Percentiles rank a stretch among this genome's conserved stretches.
phyloP scores from a whole-genome alignment of 352 stramenopile species.

The Sclerospora graminicola region DNA sequence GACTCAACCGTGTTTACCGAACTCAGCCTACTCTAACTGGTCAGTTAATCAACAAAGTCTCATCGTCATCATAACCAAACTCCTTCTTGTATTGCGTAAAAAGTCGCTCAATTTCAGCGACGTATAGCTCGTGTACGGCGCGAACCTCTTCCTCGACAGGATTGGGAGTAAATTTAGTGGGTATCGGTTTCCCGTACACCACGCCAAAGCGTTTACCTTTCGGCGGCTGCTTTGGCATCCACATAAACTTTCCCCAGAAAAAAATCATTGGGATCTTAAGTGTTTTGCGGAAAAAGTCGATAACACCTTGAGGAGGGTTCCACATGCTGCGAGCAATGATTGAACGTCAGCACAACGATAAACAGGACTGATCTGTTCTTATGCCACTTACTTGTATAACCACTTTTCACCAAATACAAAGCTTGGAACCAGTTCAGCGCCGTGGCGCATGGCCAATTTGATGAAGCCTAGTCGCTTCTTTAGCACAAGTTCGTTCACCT shows the following conservation, averaged over 20 bases:
- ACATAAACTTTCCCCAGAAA: constrained; percentile 77
- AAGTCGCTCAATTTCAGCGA: constrained; percentile 46
- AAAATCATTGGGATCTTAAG: constrained; percentile 68
- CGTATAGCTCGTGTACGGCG: constrained; percentile 43
- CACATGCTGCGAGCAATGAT: constrained; percentile 31
- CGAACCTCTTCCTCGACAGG: constrained; percentile 55
- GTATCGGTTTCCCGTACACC: constrained; percentile 65
- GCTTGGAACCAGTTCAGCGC: constrained; percentile 59
- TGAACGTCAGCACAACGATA: not conserved
- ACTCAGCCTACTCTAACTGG: too few relatives aligned
- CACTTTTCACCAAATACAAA: constrained; percentile 80
- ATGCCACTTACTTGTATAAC: constrained; percentile 50
- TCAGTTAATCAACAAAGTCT: constrained; percentile 55
- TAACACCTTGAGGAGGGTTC: constrained; percentile 50
- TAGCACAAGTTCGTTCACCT: constrained; percentile 61
- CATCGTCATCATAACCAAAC: constrained; percentile 65
- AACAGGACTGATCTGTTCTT: too few relatives aligned
- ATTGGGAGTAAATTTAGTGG: constrained; percentile 34
- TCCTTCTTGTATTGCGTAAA: constrained; percentile 63
- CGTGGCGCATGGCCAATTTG: constrained; percentile 70
- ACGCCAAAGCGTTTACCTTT: constrained; percentile 60
- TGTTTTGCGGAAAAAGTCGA: constrained; percentile 52
- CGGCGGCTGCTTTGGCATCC: constrained; percentile 51
- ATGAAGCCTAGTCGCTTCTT: constrained; percentile 76
- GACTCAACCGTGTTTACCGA: too few relatives aligned